These are phyloP conservation scores for Dendryphion nanum DNA, from an alignment of 2,329 filamentous ascomycete species.

Conservation along the genomic window DNA sequence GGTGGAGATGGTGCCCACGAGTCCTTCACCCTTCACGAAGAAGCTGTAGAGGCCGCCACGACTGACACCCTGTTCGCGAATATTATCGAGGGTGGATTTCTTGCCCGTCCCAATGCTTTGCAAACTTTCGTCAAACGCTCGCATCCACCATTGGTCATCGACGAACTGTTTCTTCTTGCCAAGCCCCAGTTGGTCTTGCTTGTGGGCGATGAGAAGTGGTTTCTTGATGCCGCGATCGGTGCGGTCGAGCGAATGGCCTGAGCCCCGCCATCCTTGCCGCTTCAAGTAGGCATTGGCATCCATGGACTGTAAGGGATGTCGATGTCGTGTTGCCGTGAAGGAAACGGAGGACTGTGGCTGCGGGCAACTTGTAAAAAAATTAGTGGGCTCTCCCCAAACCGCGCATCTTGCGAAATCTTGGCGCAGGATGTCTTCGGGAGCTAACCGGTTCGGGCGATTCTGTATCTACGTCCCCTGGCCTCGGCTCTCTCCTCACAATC, in stretches of 20 bases:
- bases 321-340: too few relatives aligned
- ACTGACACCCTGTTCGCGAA: slow-evolving; percentile 47
- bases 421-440: too few relatives aligned
- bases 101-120: slow-evolving; percentile 56
- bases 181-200: slow-evolving; percentile 76
- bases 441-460: too few relatives aligned
- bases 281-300: slow-evolving; percentile 80
- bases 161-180: slow-evolving; percentile 59
- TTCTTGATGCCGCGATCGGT: slow-evolving; percentile 75
- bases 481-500: too few relatives aligned
- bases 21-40: slow-evolving; percentile 78
- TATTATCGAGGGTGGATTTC: slow-evolving; percentile 46
- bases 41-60: slow-evolving; percentile 70
- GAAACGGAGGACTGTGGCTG: too few relatives aligned
- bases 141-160: slow-evolving; percentile 93
- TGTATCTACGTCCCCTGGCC: too few relatives aligned
- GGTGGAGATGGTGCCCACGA: slow-evolving; percentile 67
- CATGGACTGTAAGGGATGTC: too few relatives aligned
- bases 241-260: slow-evolving; percentile 81
- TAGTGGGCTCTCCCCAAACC: too few relatives aligned
- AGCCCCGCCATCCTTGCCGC: slow-evolving; percentile 85
- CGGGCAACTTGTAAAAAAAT: too few relatives aligned
- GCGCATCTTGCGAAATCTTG: too few relatives aligned
- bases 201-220: slow-evolving; percentile 79
- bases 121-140: slow-evolving; percentile 87